Evolutionary conservation across 768 basidiomycete species (phyloP).

Genomic region (Mycena floridula): DNA sequence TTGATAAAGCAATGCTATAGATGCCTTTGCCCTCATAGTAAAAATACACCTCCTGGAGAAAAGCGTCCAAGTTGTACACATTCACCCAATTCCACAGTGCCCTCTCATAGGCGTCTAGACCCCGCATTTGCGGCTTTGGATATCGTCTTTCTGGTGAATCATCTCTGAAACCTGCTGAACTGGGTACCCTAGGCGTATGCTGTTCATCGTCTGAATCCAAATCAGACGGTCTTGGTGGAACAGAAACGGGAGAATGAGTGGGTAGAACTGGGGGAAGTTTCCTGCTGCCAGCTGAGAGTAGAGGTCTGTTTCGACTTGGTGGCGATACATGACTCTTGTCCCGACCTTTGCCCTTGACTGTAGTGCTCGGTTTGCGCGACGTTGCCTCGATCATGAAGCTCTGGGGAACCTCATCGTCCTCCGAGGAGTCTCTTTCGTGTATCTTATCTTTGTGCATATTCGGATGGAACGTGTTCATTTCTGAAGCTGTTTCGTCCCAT

Average conservation of each 20-base stretch:
- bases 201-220: constrained; percentile 35
- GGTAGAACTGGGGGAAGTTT: constrained; percentile 34
- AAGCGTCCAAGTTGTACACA: constrained; percentile 93
- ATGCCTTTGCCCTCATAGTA: constrained; percentile 98
- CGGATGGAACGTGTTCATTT: constrained; percentile 56
- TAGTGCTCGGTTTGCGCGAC: constrained; percentile 30
- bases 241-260: constrained; percentile 34
- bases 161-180: not conserved
- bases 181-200: constrained; percentile 11
- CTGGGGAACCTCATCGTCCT: constrained; percentile 84
- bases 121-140: constrained; percentile 45
- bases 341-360: constrained; percentile 20
- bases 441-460: constrained; percentile 65
- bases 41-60: constrained; percentile 89
- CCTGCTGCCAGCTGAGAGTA: constrained; percentile 39
- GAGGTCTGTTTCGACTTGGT: constrained; percentile 34
- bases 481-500: constrained; percentile 50
- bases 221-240: constrained; percentile 64
- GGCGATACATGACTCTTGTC: constrained; percentile 13
- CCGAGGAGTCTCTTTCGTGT: constrained; percentile 54
- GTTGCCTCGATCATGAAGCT: constrained; percentile 81
- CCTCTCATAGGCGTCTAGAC: constrained; percentile 79
- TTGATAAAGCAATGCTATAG: constrained; percentile 86
- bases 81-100: constrained; percentile 99
- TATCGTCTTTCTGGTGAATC: constrained; percentile 6